Conservation (phyloP, 768 basidiomycete species). For the Basidioascus undulatus region DNA sequence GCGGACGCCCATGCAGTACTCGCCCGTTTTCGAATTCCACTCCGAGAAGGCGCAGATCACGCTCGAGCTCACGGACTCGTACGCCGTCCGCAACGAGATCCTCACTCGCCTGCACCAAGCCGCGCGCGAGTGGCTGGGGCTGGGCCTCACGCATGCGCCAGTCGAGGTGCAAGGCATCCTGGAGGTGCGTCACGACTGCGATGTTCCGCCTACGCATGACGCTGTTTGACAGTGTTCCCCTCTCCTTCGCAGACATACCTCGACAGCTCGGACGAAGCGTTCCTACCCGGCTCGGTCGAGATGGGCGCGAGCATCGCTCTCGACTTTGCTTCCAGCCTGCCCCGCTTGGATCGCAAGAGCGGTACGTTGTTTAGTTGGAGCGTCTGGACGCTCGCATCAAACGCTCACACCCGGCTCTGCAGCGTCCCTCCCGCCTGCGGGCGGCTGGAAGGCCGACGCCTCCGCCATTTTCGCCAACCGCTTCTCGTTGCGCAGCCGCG, state of each 20-base stretch:
- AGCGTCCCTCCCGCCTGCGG: constrained; percentile 20
- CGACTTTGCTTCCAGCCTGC: constrained; percentile 57
- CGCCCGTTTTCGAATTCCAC: constrained; percentile 56
- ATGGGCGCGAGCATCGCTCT: constrained; percentile 77
- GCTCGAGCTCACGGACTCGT: constrained; percentile 64
- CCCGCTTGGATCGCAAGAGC: constrained; percentile 47
- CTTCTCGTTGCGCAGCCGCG: constrained; percentile 76
- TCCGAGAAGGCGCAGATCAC: constrained; percentile 53
- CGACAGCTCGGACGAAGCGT: constrained; percentile 39
- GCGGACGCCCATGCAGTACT: constrained; percentile 32
- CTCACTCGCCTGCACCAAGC: constrained; percentile 45
- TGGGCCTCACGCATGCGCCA: constrained; percentile 67
- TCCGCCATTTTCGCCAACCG: constrained; percentile 62
- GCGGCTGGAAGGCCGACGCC: constrained; percentile 46
- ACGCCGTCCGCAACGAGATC: constrained; percentile 61
- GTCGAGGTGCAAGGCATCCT: constrained; percentile 78
- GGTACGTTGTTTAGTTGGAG: constrained; percentile 25
- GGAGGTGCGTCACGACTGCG: constrained; percentile 35
- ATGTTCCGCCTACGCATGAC: constrained; percentile 1
- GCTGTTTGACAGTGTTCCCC: too few relatives aligned
- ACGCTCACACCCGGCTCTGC: too few relatives aligned
- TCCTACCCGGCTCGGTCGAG: constrained; percentile 54
- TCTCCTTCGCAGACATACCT: constrained; percentile 89
- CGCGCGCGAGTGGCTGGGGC: constrained; percentile 60
- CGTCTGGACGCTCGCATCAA: not conserved